phyloP scores from a whole-genome alignment of 2,329 filamentous ascomycete species.

The Neurospora crassa region DNA sequence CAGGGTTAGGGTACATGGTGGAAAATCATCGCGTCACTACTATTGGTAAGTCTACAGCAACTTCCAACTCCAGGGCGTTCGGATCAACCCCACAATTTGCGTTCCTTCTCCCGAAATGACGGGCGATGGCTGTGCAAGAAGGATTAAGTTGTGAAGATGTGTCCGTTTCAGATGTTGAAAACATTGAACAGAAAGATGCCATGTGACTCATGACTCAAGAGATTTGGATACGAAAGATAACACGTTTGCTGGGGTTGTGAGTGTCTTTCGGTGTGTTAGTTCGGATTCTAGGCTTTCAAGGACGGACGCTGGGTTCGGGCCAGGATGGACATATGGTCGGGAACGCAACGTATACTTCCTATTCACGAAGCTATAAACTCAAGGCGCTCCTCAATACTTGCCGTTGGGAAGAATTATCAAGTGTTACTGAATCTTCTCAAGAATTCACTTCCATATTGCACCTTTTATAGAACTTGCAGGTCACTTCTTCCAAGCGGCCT shows the following conservation, averaged over 20 bases:
- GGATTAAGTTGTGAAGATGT: neutral
- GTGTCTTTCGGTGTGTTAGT: neutral
- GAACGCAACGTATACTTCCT: neutral
- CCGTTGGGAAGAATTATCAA: neutral
- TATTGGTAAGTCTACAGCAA: neutral
- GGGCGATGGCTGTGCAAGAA: conserved; percentile 1
- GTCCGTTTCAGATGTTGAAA: neutral
- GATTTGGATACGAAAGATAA: conserved; percentile 16
- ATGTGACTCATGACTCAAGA: neutral
- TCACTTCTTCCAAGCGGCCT: neutral
- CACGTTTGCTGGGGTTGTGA: conserved; percentile 11
- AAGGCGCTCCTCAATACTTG: neutral
- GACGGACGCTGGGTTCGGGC: neutral
- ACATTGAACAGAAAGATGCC: neutral
- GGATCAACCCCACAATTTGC: conserved; percentile 5
- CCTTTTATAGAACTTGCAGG: neutral
- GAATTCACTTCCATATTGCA: neutral
- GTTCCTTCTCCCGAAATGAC: neutral
- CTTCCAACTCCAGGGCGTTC: neutral
- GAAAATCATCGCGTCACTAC: neutral
- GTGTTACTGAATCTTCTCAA: neutral
- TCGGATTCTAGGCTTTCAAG: neutral
- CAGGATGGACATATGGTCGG: neutral
- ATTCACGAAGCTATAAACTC: neutral
- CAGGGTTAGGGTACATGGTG: neutral